Evolutionary conservation across 208 protist genomes (phyloP), one percentile per base, ranked within the genome.

Genomic region (Sergeia podlipaevii): DNA sequence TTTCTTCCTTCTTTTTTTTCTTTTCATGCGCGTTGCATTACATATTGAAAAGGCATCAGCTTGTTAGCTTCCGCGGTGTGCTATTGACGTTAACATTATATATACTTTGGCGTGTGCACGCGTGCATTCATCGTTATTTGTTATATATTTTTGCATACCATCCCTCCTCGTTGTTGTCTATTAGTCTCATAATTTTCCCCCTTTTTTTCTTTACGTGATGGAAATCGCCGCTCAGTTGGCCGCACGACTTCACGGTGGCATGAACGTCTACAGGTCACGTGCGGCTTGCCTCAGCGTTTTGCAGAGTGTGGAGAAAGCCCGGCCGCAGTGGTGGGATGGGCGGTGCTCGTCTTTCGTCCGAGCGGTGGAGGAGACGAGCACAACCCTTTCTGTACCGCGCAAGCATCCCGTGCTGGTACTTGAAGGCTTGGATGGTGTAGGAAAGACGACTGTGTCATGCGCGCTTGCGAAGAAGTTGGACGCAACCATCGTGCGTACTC

Each of bases 361-460:
- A n/a, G n/a, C n/a, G n/a, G n/a, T 4, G 6, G 1, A 7, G 32
- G 13, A 39, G 11, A 37, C 27, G 15, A 13, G 24, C 29, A 28
- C 24, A 18, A 5, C 29, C 18, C 13, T 28, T 4, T 11, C 43
- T 2, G n/a, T 30, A 2, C 28, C 24, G n/a, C 3, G 29, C 29
- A 1, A 26, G 13, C 62, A 77, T 45, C 54, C 69, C 0, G 34
- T 91, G 2, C 44, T 91, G 11, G 23, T 87, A 2, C 46, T 91
- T 24, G 78, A 91, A 47, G 83, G 83, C 10, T 46, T 91, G 29
- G 83, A 91, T 42, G 83, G 83, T 34, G 76, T 75, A 0, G 83
- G 83, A n/a, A 91, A 91, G 73, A 80, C 75, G 0, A 30, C 52
- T 24, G 56, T 78, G 20, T 67, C 83, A 2, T 47, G 44, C 13